These are phyloP conservation scores for Cajanus cajan DNA, from an alignment of 306 rosid species.

Conservation along the genomic window DNA sequence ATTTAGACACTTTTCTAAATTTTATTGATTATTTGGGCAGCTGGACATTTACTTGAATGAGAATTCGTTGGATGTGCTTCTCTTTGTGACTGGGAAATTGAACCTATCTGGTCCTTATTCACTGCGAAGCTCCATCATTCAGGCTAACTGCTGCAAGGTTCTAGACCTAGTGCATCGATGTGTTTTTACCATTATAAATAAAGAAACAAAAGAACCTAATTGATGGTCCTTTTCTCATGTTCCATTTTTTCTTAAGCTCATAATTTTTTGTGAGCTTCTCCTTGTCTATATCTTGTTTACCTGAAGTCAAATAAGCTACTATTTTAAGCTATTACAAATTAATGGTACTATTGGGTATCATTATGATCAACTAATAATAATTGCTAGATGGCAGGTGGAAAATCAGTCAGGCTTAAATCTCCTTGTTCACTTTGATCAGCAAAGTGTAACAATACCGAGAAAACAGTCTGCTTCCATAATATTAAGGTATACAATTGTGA, in stretches of 20 bases:
- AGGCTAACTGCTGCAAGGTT: conserved; percentile 91
- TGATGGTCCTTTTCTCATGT: conserved; percentile 18
- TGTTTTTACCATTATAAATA: conserved; percentile 1
- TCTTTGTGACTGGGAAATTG: conserved; percentile 75
- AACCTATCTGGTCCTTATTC: conserved; percentile 84
- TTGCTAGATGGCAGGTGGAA: conserved; percentile 67
- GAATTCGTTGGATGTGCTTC: conserved; percentile 80
- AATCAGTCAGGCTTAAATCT: conserved; percentile 72
- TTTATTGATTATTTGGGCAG: conserved; percentile 50
- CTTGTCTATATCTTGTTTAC: neutral
- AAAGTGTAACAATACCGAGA: conserved; percentile 60
- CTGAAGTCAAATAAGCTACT: neutral
- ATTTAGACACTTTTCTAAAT: conserved; percentile 30
- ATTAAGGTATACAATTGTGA: conserved; percentile 58
- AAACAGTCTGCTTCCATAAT: conserved; percentile 64
- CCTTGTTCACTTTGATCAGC: conserved; percentile 63
- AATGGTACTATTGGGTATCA: conserved; percentile 12
- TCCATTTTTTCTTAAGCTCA: conserved; percentile 15
- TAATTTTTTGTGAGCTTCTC: neutral
- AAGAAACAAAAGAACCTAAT: conserved; percentile 17
- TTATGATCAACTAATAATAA: conserved; percentile 25
- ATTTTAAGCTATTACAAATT: neutral
- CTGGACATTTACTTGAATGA: conserved; percentile 65
- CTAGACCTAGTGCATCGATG: conserved; percentile 13
- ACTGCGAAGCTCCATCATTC: conserved; percentile 60